Conservation (phyloP, 2,329 filamentous ascomycete genomes). For the Fusarium sp. region DNA sequence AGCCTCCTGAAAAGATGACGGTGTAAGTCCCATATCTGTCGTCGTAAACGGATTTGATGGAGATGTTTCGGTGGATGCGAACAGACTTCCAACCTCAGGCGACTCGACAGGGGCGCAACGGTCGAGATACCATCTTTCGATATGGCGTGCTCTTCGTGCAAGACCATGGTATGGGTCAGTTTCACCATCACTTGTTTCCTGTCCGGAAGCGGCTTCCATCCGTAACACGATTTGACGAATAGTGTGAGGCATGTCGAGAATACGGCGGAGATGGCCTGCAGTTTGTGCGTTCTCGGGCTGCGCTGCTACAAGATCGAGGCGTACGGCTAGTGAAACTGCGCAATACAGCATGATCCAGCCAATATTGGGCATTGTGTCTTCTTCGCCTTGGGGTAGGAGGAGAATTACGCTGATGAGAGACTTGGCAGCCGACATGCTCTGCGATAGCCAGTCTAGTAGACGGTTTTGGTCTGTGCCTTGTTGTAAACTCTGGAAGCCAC, state of each 20-base stretch:
- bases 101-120: conserved; percentile 29
- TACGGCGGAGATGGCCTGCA: conserved; percentile 48
- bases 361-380: conserved; percentile 49
- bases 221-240: conserved; percentile 50
- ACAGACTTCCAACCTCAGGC: conserved; percentile 31
- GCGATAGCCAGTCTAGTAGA: conserved; percentile 49
- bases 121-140: conserved; percentile 46
- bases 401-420: conserved; percentile 49
- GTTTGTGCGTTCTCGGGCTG: conserved; percentile 44
- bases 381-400: conserved; percentile 47
- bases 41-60: conserved; percentile 16
- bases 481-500: conserved; percentile 43
- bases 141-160: conserved; percentile 29
- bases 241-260: conserved; percentile 49
- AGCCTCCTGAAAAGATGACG: conserved; percentile 22
- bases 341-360: conserved; percentile 53
- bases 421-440: conserved; percentile 51
- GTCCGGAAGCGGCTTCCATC: conserved; percentile 44
- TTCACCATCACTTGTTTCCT: conserved; percentile 23
- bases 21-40: conserved; percentile 19
- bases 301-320: conserved; percentile 51
- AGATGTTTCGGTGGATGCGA: conserved; percentile 35
- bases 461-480: conserved; percentile 27
- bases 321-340: conserved; percentile 48
- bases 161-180: conserved; percentile 48